A percentile compares a stretch with the other conserved stretches of the same genome.
phyloP scores from a whole-genome alignment of 306 rosid genomes.

The Amphicarpaea edgeworthii region DNA sequence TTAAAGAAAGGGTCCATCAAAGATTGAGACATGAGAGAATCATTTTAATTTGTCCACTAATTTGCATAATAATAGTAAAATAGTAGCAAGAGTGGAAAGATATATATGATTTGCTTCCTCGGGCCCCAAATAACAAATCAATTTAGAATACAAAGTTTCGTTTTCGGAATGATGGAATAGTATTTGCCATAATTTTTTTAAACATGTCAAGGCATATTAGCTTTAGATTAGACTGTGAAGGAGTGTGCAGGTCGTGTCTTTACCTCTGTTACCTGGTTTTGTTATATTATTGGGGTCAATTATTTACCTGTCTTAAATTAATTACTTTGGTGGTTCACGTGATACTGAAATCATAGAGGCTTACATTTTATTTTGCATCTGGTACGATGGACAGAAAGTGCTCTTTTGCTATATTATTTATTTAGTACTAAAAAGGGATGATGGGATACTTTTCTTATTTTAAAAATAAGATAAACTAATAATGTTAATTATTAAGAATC shows the following conservation, averaged over 20 bases:
- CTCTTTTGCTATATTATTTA: neutral
- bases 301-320: conserved; percentile 24
- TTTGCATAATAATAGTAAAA: conserved; percentile 34
- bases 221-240: neutral
- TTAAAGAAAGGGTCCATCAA: conserved; percentile 27
- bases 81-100: conserved; percentile 39
- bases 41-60: conserved; percentile 38
- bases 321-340: conserved; percentile 43
- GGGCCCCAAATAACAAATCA: conserved; percentile 68
- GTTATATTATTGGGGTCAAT: conserved; percentile 42
- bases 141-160: conserved; percentile 11
- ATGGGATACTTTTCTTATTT: neutral
- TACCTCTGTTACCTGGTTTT: conserved; percentile 9
- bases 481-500: neutral
- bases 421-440: neutral
- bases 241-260: conserved; percentile 6
- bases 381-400: neutral
- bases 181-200: neutral
- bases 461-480: neutral
- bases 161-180: conserved; percentile 5
- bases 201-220: conserved; percentile 14
- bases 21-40: conserved; percentile 32
- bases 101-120: conserved; percentile 50
- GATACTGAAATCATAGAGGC: conserved; percentile 7
- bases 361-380: conserved; percentile 3